These are phyloP conservation scores for Fusarium mexicanum DNA, from an alignment of 2,329 filamentous ascomycete genomes.

Conservation along the genomic window DNA sequence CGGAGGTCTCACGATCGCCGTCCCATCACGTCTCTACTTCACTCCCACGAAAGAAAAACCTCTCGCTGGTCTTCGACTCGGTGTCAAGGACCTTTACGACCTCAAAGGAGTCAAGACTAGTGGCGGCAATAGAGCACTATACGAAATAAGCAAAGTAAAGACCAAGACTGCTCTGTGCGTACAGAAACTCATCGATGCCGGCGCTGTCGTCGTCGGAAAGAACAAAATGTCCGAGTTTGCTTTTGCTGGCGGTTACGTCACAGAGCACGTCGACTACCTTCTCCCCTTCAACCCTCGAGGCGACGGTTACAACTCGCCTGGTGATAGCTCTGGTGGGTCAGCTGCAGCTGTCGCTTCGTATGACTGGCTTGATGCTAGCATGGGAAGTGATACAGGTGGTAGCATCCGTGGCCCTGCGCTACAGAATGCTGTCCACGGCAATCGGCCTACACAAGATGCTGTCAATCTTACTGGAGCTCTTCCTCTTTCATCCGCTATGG, in stretches of 20 bases:
- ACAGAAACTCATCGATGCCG: constrained; percentile 22
- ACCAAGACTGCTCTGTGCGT: background rate
- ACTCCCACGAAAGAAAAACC: background rate
- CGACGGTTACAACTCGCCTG: constrained; percentile 58
- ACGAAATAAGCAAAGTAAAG: background rate
- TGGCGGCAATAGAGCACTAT: background rate
- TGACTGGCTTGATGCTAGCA: constrained; percentile 52
- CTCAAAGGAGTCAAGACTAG: constrained; percentile 28
- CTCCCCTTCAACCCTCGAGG: constrained; percentile 57
- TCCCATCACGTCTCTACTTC: constrained; percentile 9
- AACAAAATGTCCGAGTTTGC: constrained; percentile 31
- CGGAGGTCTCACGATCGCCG: constrained; percentile 3
- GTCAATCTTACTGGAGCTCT: constrained; percentile 54
- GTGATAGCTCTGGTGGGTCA: constrained; percentile 56
- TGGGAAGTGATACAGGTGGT: constrained; percentile 33
- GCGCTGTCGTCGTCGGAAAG: constrained; percentile 19
- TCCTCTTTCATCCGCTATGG: constrained; percentile 53
- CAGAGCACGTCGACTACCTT: constrained; percentile 48
- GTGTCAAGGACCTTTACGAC: constrained; percentile 22
- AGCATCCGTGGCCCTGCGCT: constrained; percentile 58
- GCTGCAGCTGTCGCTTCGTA: constrained; percentile 53
- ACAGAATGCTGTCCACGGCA: constrained; percentile 56
- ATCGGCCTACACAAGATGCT: constrained; percentile 52
- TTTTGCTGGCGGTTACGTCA: background rate
- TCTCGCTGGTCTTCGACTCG: background rate